Evolutionary conservation across 306 rosid species (phyloP).

Genomic region (Vigna radiata): DNA sequence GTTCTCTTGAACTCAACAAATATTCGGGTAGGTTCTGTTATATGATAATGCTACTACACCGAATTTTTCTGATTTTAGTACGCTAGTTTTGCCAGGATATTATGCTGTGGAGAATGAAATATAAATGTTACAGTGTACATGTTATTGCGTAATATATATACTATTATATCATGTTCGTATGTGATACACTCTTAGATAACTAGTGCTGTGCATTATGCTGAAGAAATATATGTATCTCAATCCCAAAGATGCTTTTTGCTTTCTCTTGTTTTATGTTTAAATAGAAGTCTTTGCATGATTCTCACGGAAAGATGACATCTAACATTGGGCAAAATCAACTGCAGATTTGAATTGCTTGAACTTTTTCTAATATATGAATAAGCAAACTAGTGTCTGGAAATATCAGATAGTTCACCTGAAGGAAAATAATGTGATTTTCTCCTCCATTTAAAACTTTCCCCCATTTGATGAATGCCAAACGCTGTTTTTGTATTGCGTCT

Average conservation of each 20-base stretch:
- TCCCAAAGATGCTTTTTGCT: background rate
- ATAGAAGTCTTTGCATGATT: background rate
- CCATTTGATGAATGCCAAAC: constrained; percentile 21
- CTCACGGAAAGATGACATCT: background rate
- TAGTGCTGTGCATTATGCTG: constrained; percentile 21
- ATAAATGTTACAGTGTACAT: constrained; percentile 12
- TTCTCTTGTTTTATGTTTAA: background rate
- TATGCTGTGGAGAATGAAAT: constrained; percentile 3
- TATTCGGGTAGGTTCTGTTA: constrained; percentile 31
- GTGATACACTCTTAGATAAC: background rate
- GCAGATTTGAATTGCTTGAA: constrained; percentile 35
- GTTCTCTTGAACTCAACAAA: background rate
- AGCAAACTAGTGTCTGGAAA: constrained; percentile 30
- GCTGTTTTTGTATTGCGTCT: constrained; percentile 19
- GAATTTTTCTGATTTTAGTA: background rate
- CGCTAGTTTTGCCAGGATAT: constrained; percentile 1
- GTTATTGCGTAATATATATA: constrained; percentile 22
- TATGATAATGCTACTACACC: constrained; percentile 6
- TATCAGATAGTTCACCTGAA: constrained; percentile 27
- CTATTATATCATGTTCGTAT: constrained; percentile 10
- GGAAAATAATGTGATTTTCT: constrained; percentile 11
- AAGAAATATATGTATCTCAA: constrained; percentile 19
- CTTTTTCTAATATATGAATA: constrained; percentile 17
- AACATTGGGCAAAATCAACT: background rate
- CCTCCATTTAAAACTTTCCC: background rate